These are phyloP conservation scores for Chalciporus sphaerocephalus DNA, from an alignment of 768 basidiomycete species.

Conservation along the genomic window DNA sequence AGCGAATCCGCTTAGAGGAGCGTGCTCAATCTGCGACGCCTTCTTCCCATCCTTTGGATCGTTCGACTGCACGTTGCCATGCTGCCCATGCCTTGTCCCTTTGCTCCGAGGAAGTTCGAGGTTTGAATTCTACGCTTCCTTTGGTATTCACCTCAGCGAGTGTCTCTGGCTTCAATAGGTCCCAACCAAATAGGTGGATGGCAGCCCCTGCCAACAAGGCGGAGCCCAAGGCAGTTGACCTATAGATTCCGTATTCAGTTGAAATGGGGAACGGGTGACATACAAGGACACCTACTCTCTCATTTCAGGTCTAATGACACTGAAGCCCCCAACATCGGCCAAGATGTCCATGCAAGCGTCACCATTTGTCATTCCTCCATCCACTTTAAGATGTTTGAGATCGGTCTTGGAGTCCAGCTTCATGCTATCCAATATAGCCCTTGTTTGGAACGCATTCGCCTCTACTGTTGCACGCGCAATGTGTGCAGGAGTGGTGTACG, in stretches of 20 bases:
- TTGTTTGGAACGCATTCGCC: slow-evolving; percentile 94
- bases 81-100: slow-evolving; percentile 65
- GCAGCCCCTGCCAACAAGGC: slow-evolving; percentile 92
- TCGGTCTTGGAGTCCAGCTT: slow-evolving; percentile 79
- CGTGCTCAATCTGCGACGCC: slow-evolving; percentile 33
- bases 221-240: slow-evolving; percentile 92
- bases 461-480: slow-evolving; percentile 94
- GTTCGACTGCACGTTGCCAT: slow-evolving; percentile 88
- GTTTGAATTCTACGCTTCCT: slow-evolving; percentile 67
- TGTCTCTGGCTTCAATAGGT: slow-evolving; percentile 77
- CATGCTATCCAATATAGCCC: slow-evolving; percentile 94
- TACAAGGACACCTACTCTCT: slow-evolving; percentile 65
- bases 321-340: slow-evolving; percentile 88
- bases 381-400: slow-evolving; percentile 85
- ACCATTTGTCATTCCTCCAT: slow-evolving; percentile 98
- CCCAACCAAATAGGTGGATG: slow-evolving; percentile 87
- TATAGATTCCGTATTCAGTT: slow-evolving; percentile 24
- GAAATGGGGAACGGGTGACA: background rate
- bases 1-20: background rate
- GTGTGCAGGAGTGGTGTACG: slow-evolving; percentile 88
- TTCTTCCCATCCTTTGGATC: slow-evolving; percentile 79
- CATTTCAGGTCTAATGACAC: slow-evolving; percentile 92
- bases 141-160: slow-evolving; percentile 83
- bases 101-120: slow-evolving; percentile 47
- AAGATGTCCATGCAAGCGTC: slow-evolving; percentile 84